phyloP scores from a whole-genome alignment of 2,329 filamentous ascomycete genomes.

The Phialophora verrucosa region DNA sequence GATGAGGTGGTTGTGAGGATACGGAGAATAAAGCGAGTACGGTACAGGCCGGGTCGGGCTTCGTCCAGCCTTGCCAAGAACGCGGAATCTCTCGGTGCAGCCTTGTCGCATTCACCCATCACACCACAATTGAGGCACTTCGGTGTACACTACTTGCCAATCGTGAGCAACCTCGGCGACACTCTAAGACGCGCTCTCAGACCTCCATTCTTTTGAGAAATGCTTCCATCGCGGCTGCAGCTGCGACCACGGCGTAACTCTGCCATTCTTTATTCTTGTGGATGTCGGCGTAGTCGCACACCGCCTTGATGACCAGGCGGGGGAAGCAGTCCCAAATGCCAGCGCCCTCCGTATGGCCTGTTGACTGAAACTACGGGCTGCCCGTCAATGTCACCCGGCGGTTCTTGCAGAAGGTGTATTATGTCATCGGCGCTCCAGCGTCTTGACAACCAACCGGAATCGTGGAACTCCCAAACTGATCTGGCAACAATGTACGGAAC shows the following conservation, averaged over 20 bases:
- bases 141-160: too few species aligned
- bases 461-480: conserved; percentile 17
- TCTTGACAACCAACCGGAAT: conserved; percentile 19
- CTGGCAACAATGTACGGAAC: conserved; percentile 12
- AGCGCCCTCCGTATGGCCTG: conserved; percentile 30
- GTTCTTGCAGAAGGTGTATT: conserved; percentile 6
- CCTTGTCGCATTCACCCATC: too few species aligned
- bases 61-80: too few species aligned
- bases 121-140: too few species aligned
- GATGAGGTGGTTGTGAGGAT: too few species aligned
- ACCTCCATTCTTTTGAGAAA: conserved; percentile 10
- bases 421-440: conserved; percentile 11
- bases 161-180: too few species aligned
- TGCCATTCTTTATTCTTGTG: conserved; percentile 34
- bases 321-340: conserved; percentile 34
- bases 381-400: background rate
- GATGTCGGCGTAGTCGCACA: conserved; percentile 34
- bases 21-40: too few species aligned
- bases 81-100: too few species aligned
- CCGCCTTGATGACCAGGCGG: conserved; percentile 34
- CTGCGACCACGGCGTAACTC: conserved; percentile 27
- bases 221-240: conserved; percentile 24
- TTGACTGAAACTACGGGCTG: background rate
- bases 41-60: too few species aligned
- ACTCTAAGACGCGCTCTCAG: background rate